Percentiles rank a stretch among this genome's conserved stretches.
Conservation (phyloP, 2,329 filamentous ascomycete genomes). For the Emergomyces africanus region DNA sequence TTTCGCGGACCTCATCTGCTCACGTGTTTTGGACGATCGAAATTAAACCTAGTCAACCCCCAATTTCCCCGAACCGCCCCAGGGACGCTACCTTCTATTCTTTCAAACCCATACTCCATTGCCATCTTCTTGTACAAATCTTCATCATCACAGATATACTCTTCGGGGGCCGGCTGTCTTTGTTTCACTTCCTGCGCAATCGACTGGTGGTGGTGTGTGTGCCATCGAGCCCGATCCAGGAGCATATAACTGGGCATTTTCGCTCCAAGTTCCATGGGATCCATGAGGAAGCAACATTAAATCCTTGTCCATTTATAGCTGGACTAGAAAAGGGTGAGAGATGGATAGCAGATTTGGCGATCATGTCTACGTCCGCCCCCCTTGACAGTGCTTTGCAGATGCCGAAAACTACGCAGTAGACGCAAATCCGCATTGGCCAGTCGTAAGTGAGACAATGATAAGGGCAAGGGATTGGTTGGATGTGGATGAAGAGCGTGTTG, state of each 20-base stretch:
- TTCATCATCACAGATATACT: constrained; percentile 7
- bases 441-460: too few relatives aligned
- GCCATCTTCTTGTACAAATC: constrained; percentile 7
- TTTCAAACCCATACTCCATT: constrained; percentile 6
- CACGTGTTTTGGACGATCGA: constrained; percentile 6
- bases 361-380: constrained; percentile 8
- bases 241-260: constrained; percentile 8
- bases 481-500: too few relatives aligned
- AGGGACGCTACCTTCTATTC: constrained; percentile 7
- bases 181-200: constrained; percentile 5
- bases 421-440: too few relatives aligned
- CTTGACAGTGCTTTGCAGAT: constrained; percentile 8
- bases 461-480: too few relatives aligned
- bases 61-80: constrained; percentile 10
- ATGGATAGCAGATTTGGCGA: constrained; percentile 10
- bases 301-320: constrained; percentile 8
- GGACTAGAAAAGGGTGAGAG: constrained; percentile 4
- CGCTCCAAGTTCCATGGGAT: constrained; percentile 8
- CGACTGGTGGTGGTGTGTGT: constrained; percentile 7
- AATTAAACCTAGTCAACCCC: constrained; percentile 9
- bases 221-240: constrained; percentile 8
- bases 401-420: too few relatives aligned
- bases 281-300: constrained; percentile 8
- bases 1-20: constrained; percentile 8
- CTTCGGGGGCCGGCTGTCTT: constrained; percentile 5